These are phyloP conservation scores for Candida adriatica DNA, from an alignment of 805 yeast species.

Conservation along the genomic window DNA sequence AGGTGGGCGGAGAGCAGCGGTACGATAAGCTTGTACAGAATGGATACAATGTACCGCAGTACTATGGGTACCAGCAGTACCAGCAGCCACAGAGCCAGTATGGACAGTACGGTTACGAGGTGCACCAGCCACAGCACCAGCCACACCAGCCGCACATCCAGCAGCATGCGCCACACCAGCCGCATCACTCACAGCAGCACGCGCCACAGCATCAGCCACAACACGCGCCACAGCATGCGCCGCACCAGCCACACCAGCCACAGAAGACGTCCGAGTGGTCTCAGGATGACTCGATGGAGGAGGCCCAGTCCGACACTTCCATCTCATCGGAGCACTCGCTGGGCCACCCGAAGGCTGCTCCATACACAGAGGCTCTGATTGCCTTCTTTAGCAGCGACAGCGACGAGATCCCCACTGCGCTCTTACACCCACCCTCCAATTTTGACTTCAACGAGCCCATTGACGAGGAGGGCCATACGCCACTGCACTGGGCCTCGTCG, in stretches of 20 bases:
- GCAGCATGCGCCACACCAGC: conserved; percentile 6
- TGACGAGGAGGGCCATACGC: conserved; percentile 76
- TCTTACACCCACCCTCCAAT: conserved; percentile 53
- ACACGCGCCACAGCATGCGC: conserved; percentile 13
- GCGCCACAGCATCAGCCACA: conserved; percentile 18
- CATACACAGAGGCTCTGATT: conserved; percentile 35
- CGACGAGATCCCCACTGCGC: conserved; percentile 26
- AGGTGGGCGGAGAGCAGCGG: conserved; percentile 4
- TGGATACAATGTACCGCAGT: conserved; percentile 4
- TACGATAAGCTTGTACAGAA: conserved; percentile 8
- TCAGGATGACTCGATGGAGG: conserved; percentile 28
- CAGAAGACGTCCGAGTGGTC: conserved; percentile 24
- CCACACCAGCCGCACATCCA: conserved; percentile 20
- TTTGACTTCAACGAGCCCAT: conserved; percentile 61
- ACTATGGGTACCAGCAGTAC: conserved; percentile 16
- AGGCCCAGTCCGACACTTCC: conserved; percentile 33
- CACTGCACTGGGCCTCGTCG: conserved; percentile 82
- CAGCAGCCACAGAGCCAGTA: conserved; percentile 14
- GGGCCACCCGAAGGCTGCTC: conserved; percentile 17
- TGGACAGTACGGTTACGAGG: conserved; percentile 18
- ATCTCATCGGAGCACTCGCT: conserved; percentile 32
- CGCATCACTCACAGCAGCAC: conserved; percentile 8
- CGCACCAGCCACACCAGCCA: too few species aligned
- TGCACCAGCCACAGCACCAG: conserved; percentile 20
- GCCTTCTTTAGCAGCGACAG: conserved; percentile 41